These are phyloP conservation scores for Pseudogymnoascus sp. DNA, from an alignment of 2,329 filamentous ascomycete species.

Conservation along the genomic window DNA sequence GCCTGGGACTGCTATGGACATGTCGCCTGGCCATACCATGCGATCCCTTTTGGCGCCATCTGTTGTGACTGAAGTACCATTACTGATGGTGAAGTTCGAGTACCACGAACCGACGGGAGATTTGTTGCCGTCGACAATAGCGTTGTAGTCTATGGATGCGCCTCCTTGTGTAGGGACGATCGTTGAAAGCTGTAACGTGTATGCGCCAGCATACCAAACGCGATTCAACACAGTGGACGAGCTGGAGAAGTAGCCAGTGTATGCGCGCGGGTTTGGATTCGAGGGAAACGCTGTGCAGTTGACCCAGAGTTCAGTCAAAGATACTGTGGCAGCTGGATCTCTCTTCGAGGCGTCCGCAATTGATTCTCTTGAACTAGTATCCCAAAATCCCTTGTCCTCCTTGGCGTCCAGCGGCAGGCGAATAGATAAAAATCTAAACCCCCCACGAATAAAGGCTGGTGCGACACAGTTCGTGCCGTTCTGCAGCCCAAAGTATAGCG, in stretches of 20 bases:
- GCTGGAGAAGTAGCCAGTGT: constrained; percentile 47
- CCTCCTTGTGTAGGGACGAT: constrained; percentile 30
- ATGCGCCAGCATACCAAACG: constrained; percentile 45
- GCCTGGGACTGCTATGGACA: constrained; percentile 47
- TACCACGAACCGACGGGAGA: constrained; percentile 27
- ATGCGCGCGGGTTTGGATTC: constrained; percentile 42
- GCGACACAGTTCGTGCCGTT: constrained; percentile 31
- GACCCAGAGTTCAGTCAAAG: constrained; percentile 31
- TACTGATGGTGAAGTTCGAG: constrained; percentile 27
- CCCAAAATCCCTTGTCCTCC: constrained; percentile 18
- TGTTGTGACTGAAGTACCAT: constrained; percentile 25
- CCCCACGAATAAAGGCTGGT: constrained; percentile 30
- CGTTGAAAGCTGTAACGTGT: constrained; percentile 38
- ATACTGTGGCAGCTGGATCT: constrained; percentile 16
- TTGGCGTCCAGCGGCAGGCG: constrained; percentile 24
- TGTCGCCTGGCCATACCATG: constrained; percentile 54
- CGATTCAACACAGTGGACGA: constrained; percentile 43
- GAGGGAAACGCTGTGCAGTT: constrained; percentile 35
- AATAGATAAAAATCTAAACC: constrained; percentile 35
- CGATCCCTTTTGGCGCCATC: constrained; percentile 54
- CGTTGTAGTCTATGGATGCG: constrained; percentile 31
- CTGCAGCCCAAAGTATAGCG: constrained; percentile 26
- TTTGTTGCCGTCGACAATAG: constrained; percentile 25
- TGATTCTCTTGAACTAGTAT: constrained; percentile 15
- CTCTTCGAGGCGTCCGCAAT: constrained; percentile 11